phyloP scores from a whole-genome alignment of 768 basidiomycete genomes.

The Amanita muscaria region DNA sequence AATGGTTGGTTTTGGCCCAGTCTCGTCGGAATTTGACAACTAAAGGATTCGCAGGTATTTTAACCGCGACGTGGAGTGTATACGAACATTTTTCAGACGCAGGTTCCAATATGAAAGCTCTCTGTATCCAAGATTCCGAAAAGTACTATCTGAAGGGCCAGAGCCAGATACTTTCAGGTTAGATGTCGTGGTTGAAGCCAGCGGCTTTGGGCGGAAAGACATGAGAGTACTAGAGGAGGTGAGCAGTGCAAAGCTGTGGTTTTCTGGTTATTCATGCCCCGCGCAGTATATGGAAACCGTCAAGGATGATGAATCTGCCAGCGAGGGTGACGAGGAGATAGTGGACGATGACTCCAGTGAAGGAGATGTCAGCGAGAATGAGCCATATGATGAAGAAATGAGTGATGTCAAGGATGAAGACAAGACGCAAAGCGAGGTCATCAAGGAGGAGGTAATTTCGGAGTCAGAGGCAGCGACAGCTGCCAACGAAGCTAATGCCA shows the following conservation, averaged over 20 bases:
- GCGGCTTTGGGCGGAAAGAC: slow-evolving; percentile 84
- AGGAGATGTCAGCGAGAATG: slow-evolving; percentile 17
- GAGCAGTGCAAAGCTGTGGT: slow-evolving; percentile 19
- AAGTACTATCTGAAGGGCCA: slow-evolving; percentile 38
- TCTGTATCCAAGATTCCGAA: slow-evolving; percentile 80
- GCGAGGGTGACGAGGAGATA: slow-evolving; percentile 20
- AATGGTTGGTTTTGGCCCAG: slow-evolving; percentile 53
- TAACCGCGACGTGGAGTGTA: slow-evolving; percentile 96
- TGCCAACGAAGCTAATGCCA: too few relatives aligned
- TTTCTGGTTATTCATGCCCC: slow-evolving; percentile 14
- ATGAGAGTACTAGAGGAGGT: slow-evolving; percentile 82
- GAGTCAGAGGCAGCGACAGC: slow-evolving; percentile 11
- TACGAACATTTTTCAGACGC: slow-evolving; percentile 84
- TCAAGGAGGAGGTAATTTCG: slow-evolving; percentile 25
- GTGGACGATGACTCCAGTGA: slow-evolving; percentile 19
- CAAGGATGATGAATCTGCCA: slow-evolving; percentile 20
- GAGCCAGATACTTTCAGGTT: slow-evolving; percentile 58
- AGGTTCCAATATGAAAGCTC: slow-evolving; percentile 89
- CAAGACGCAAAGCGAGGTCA: slow-evolving; percentile 21
- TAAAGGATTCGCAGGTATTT: slow-evolving; percentile 70
- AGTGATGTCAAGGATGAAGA: slow-evolving; percentile 21
- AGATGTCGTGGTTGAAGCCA: slow-evolving; percentile 90
- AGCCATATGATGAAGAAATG: slow-evolving; percentile 25
- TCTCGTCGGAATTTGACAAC: slow-evolving; percentile 10
- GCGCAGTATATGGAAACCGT: slow-evolving; percentile 61